Evolutionary conservation across 192 early-diverging fungal genomes (phyloP).

Genomic region (Coemansia sp.): DNA sequence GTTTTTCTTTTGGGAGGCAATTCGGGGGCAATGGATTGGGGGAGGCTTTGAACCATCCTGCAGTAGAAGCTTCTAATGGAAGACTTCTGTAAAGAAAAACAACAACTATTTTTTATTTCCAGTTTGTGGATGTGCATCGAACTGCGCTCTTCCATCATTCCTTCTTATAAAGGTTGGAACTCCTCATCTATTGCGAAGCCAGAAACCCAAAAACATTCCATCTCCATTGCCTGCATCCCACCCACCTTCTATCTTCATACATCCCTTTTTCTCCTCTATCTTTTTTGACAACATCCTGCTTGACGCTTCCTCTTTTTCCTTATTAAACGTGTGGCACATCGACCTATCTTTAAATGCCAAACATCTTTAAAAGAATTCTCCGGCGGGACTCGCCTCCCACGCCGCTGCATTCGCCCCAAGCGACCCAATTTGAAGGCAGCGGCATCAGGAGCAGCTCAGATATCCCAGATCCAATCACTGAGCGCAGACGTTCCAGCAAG

Average conservation of each 20-base stretch:
- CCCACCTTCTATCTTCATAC: conserved; percentile 5
- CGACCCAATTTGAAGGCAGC: neutral
- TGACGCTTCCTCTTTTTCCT: conserved; percentile 1
- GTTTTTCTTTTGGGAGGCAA: neutral
- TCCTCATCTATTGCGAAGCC: conserved; percentile 9
- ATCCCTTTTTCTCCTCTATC: neutral
- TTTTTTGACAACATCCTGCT: neutral
- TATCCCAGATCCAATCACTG: neutral
- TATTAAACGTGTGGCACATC: neutral
- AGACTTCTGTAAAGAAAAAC: neutral
- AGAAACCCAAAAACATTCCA: conserved; percentile 8
- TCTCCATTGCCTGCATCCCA: neutral
- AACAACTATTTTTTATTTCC: conserved; percentile 4
- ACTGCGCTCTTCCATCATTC: neutral
- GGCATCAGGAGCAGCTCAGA: neutral
- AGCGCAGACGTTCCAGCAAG: conserved; percentile 19
- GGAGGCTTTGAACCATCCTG: neutral
- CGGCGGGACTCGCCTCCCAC: conserved; percentile 5
- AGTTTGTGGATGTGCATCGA: neutral
- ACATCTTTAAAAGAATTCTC: conserved; percentile 39
- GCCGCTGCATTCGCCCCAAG: conserved; percentile 14
- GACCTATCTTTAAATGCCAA: conserved; percentile 21
- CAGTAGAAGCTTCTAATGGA: neutral
- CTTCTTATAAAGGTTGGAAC: neutral
- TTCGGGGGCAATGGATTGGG: neutral